A percentile compares a stretch with the other conserved stretches of the same genome.
These are phyloP conservation scores for Aspergillus cejpii DNA, from an alignment of 2,329 filamentous ascomycete species.

Conservation along the genomic window DNA sequence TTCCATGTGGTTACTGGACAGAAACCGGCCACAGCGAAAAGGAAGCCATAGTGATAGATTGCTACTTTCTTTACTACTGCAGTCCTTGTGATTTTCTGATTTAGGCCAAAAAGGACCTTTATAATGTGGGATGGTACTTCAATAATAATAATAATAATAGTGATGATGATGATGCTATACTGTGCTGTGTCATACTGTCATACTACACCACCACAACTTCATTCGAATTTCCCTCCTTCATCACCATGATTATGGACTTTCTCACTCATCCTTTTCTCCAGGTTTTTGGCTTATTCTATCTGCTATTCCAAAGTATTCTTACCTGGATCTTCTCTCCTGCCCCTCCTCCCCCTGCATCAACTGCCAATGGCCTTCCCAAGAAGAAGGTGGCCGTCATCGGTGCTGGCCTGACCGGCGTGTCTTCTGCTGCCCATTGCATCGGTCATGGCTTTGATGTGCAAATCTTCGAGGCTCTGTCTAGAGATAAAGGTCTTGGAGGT, in stretches of 20 bases:
- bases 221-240: too few species aligned
- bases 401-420: conserved; percentile 67
- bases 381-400: conserved; percentile 63
- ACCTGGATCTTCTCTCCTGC: conserved; percentile 57
- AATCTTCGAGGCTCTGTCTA: conserved; percentile 66
- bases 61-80: too few species aligned
- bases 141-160: too few species aligned
- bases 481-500: conserved; percentile 60
- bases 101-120: too few species aligned
- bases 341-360: conserved; percentile 52
- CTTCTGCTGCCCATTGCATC: conserved; percentile 72
- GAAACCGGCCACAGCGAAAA: neutral
- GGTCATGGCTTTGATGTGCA: conserved; percentile 78
- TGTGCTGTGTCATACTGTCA: too few species aligned
- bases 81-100: too few species aligned
- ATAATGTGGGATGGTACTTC: too few species aligned
- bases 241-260: neutral
- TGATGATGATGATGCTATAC: too few species aligned
- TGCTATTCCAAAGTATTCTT: conserved; percentile 27
- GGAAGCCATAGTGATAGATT: neutral
- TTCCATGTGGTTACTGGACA: conserved; percentile 4
- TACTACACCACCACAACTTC: too few species aligned
- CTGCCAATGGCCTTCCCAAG: conserved; percentile 48
- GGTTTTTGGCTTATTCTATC: conserved; percentile 28
- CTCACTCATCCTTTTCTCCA: conserved; percentile 23